A percentile compares a stretch with the other conserved stretches of the same genome.
Evolutionary conservation across 768 basidiomycete genomes (phyloP).

Genomic region (Pleurotus platypus): DNA sequence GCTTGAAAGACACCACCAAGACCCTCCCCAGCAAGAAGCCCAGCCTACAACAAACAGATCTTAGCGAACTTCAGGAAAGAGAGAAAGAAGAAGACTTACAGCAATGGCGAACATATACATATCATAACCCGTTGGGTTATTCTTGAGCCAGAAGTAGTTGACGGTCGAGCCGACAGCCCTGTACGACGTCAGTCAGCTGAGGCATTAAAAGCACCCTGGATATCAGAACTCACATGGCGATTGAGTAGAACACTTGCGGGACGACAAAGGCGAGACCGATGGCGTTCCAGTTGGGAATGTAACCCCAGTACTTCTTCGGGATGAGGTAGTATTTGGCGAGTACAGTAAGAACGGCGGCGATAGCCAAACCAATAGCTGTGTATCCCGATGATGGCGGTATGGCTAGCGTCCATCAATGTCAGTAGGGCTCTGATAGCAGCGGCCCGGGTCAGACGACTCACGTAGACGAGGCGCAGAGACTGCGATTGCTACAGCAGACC

Average conservation of each 20-base stretch:
- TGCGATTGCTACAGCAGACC: conserved; percentile 53
- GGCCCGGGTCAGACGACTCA: conserved; percentile 20
- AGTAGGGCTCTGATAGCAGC: neutral
- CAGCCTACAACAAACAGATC: conserved; percentile 24
- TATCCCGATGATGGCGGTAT: conserved; percentile 54
- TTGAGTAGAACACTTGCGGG: conserved; percentile 44
- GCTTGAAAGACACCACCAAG: conserved; percentile 60
- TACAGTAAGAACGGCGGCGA: conserved; percentile 41
- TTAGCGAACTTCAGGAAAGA: neutral
- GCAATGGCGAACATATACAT: conserved; percentile 59
- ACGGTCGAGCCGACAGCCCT: conserved; percentile 40
- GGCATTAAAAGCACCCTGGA: too few species aligned
- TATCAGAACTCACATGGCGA: conserved; percentile 35
- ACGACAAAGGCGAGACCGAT: conserved; percentile 52
- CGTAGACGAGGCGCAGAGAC: conserved; percentile 47
- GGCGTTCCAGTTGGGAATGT: conserved; percentile 55
- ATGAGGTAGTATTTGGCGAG: conserved; percentile 42
- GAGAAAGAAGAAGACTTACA: conserved; percentile 19
- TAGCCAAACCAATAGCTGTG: conserved; percentile 50
- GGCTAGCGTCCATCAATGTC: conserved; percentile 22
- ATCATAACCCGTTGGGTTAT: conserved; percentile 40
- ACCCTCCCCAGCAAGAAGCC: conserved; percentile 57
- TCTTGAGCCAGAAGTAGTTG: conserved; percentile 46
- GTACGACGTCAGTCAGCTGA: neutral
- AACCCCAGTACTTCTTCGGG: conserved; percentile 46